Conservation (phyloP, 305 asterid genomes). For the Petunia hybrid region DNA sequence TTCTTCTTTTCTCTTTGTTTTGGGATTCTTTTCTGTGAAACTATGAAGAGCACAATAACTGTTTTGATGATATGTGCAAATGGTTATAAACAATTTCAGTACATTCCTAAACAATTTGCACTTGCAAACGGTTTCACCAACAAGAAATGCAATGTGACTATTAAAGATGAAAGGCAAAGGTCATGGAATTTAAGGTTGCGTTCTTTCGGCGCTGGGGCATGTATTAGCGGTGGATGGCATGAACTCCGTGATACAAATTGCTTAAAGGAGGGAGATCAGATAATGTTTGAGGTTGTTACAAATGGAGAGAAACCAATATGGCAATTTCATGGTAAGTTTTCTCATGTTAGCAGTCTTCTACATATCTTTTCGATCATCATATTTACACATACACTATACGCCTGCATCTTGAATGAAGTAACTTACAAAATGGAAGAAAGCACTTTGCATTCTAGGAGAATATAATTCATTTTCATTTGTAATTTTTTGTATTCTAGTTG, state of each 20-base stretch:
- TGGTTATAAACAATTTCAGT: background rate
- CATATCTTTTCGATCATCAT: background rate
- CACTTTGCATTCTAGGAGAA: background rate
- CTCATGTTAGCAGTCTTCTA: background rate
- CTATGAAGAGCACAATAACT: background rate
- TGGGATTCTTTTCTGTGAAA: background rate
- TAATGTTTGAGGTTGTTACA: too few species aligned
- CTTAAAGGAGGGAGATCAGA: slow-evolving; percentile 7
- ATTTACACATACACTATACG: background rate
- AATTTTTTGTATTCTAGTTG: background rate
- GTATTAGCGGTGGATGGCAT: background rate
- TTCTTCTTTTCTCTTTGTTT: background rate
- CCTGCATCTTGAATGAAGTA: background rate
- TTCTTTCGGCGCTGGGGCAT: background rate
- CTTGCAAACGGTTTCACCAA: background rate
- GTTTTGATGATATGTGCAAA: background rate
- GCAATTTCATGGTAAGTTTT: background rate
- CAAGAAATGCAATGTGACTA: slow-evolving; percentile 6
- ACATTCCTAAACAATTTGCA: slow-evolving; percentile 3
- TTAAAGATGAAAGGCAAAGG: background rate
- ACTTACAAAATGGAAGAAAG: background rate
- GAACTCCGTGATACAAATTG: background rate
- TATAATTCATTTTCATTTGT: background rate
- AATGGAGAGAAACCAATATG: background rate
- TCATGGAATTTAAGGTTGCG: background rate